These are phyloP conservation scores for Fraxinus greggii DNA, from an alignment of 305 asterid species.

Conservation along the genomic window DNA sequence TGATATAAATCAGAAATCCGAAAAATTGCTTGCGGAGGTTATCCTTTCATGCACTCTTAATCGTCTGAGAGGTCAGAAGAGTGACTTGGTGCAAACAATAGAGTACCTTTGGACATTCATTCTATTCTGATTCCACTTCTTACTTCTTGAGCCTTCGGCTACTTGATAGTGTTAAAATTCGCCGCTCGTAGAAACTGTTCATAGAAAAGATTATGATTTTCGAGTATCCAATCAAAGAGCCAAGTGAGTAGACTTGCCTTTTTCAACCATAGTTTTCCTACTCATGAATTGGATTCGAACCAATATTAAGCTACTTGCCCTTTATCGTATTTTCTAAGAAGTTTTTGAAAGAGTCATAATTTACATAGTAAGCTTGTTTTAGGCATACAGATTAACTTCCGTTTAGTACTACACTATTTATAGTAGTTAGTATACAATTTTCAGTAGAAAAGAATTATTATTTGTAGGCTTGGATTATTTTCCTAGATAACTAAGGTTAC, in stretches of 20 bases:
- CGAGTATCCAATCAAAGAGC: too few species aligned
- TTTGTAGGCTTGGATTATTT: constrained; percentile 4
- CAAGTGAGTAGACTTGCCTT: too few species aligned
- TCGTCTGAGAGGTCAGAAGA: constrained; percentile 54
- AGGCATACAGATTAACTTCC: not conserved
- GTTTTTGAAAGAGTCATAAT: too few species aligned
- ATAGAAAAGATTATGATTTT: too few species aligned
- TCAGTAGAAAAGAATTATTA: not conserved
- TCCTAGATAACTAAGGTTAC: not conserved
- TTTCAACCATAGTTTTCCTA: too few species aligned
- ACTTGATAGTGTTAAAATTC: too few species aligned
- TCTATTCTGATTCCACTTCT: too few species aligned
- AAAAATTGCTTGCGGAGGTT: constrained; percentile 87
- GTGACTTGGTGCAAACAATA: constrained; percentile 48
- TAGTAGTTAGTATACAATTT: not conserved
- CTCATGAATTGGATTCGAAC: too few species aligned
- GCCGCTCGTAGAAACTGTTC: too few species aligned
- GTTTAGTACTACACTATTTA: not conserved
- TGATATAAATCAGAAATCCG: constrained; percentile 63
- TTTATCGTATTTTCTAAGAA: too few species aligned
- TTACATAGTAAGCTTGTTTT: not conserved
- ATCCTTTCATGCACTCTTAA: constrained; percentile 81
- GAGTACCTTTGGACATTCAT: constrained; percentile 39
- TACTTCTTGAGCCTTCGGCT: too few species aligned
- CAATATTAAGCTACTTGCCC: too few species aligned